Evolutionary conservation across 1,284 basidiomycete species (phyloP), one percentile per base, ranked within the genome.

Genomic region (Malassezia yamatoensis): DNA sequence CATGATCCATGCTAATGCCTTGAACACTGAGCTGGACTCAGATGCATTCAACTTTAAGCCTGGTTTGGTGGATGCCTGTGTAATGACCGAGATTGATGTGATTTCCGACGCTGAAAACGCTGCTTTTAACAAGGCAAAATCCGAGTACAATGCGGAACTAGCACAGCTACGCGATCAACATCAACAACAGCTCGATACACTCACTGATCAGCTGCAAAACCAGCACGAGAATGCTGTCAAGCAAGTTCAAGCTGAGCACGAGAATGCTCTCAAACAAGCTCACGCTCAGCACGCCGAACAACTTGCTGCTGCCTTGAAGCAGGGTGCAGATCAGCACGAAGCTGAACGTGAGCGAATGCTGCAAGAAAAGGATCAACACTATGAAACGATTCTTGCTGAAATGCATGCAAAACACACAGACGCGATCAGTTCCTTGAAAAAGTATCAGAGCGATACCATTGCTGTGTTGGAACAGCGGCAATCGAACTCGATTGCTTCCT

Each of bases 1-100:
- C 15, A 33, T 35, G 49, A n/a, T 34, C 5, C 2, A 42, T n/a
- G 7, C 29, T 1, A 51, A 51, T 37, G 55, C 39, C 2, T 32
- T 58, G 8, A 51, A 47, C 39, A 39, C 45, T 10, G 55, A 58
- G 24, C 39, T 58, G 10, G 55, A 40, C 5, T 49, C 55, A 0
- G 41, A 43, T 12, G 50, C 45, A 1, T 52, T 43, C 38, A 15
- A 13, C 12, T 33, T 44, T 16, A 33, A 48, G 20, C 44, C 55
- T 6, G 42, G 33, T 15, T 42, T 58, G 50, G 34, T 49, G 2
- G 55, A 58, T 9, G 51, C 20, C 12, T 16, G 20, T 16, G 16
- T 35, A 34, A 54, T 54, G 54, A 44, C 43, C 13, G 54, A 57
- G 16, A 36, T 7, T 10, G 46, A 55, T 16, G 29, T 20, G 4